A percentile compares a stretch with the other conserved stretches of the same genome.
Evolutionary conservation across 345 rosid species (phyloP).

Genomic region (Barbarea vulgaris): DNA sequence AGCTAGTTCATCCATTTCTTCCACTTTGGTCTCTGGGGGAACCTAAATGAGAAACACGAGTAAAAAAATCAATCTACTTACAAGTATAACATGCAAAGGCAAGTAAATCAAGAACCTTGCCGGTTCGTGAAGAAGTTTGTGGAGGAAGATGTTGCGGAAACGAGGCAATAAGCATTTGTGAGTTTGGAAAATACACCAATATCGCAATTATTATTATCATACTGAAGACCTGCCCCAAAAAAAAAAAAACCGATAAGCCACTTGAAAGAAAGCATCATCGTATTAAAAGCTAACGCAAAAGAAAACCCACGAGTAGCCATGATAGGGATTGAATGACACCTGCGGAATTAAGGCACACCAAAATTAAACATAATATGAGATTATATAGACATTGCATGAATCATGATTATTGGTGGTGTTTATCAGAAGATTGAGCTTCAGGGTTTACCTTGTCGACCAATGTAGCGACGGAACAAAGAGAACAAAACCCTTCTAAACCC

Average conservation of each 20-base stretch:
- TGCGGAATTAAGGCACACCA: background rate
- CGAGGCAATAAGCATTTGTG: conserved; percentile 75
- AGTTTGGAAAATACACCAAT: conserved; percentile 80
- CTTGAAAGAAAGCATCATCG: background rate
- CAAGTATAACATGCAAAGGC: background rate
- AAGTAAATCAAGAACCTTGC: conserved; percentile 55
- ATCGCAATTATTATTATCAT: conserved; percentile 64
- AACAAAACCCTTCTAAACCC: background rate
- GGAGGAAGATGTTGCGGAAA: conserved; percentile 47
- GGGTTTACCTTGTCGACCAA: conserved; percentile 4
- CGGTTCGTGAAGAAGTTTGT: conserved; percentile 61
- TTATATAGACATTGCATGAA: background rate
- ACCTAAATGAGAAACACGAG: background rate
- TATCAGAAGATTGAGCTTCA: background rate
- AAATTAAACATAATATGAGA: conserved; percentile 4
- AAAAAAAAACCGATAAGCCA: background rate
- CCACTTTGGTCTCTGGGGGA: conserved; percentile 50
- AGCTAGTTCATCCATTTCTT: conserved; percentile 76
- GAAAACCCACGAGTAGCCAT: conserved; percentile 22
- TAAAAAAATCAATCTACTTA: background rate
- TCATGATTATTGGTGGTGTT: background rate
- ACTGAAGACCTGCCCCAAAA: conserved; percentile 53
- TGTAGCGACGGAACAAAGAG: background rate
- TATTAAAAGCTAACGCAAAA: background rate
- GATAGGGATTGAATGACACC: background rate